phyloP scores from a whole-genome alignment of 73 alveolate genomes.

The Tetrahymena thermophila region DNA sequence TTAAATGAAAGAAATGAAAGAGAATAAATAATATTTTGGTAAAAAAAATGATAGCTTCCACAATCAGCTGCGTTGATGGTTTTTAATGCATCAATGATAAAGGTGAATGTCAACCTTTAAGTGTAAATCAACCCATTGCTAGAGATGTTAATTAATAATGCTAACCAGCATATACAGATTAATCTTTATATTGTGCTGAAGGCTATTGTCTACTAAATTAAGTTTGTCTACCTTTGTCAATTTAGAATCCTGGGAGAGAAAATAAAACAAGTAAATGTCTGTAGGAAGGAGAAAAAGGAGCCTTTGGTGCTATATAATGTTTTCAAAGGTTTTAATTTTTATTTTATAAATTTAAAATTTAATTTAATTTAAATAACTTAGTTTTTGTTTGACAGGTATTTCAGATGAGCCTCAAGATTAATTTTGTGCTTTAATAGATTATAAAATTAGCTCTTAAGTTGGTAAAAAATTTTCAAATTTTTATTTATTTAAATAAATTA shows the following conservation, averaged over 20 bases:
- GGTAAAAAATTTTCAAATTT: no score
- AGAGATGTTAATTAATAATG: background rate
- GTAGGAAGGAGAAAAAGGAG: background rate
- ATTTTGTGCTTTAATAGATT: no score
- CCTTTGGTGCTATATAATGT: background rate
- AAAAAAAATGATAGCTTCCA: background rate
- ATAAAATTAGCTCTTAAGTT: no score
- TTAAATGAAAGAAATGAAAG: no score
- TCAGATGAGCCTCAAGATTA: no score
- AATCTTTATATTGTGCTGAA: background rate
- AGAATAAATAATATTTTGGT: background rate
- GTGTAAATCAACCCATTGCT: background rate
- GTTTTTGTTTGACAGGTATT: background rate
- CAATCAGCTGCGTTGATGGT: background rate
- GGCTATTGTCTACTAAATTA: background rate
- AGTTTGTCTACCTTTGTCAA: background rate
- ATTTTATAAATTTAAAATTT: background rate
- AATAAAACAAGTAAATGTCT: background rate
- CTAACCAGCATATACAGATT: background rate
- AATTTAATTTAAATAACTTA: background rate
- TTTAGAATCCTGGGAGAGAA: background rate
- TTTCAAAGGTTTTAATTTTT: background rate
- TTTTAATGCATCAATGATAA: background rate
- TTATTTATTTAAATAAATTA: no score
- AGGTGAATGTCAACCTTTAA: background rate